These are phyloP conservation scores for Suillus cothurnatus DNA, from an alignment of 768 basidiomycete genomes.

Conservation along the genomic window DNA sequence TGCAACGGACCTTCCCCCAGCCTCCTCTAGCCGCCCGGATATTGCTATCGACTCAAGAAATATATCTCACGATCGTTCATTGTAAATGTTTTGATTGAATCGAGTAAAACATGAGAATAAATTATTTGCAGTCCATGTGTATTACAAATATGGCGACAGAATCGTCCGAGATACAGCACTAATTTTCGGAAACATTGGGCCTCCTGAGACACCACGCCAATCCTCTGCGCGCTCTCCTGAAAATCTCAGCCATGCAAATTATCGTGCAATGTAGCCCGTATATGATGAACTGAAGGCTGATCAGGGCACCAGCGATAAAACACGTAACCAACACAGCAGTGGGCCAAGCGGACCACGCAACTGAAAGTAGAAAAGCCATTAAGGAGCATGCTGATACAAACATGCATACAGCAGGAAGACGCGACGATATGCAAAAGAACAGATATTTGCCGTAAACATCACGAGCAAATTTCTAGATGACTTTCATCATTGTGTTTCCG, in stretches of 20 bases:
- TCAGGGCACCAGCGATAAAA: slow-evolving; percentile 55
- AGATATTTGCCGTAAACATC: slow-evolving; percentile 64
- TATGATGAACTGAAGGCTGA: slow-evolving; percentile 69
- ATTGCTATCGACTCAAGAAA: background rate
- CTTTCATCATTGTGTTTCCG: background rate
- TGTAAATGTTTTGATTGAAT: background rate
- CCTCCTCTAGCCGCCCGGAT: background rate
- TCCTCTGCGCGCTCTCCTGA: slow-evolving; percentile 15
- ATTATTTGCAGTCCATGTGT: background rate
- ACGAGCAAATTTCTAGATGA: slow-evolving; percentile 43
- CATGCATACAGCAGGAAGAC: slow-evolving; percentile 65
- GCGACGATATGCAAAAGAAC: slow-evolving; percentile 69
- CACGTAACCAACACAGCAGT: slow-evolving; percentile 59
- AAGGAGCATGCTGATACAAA: slow-evolving; percentile 57
- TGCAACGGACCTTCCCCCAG: background rate
- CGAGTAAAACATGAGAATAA: background rate
- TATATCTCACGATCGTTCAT: background rate
- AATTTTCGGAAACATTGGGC: background rate
- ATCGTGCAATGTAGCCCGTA: slow-evolving; percentile 43
- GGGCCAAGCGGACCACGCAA: slow-evolving; percentile 69
- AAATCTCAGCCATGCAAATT: slow-evolving; percentile 14
- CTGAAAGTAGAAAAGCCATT: slow-evolving; percentile 58
- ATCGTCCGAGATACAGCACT: background rate
- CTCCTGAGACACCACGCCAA: slow-evolving; percentile 12
- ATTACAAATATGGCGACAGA: background rate